These are phyloP conservation scores for Clarireedia hainanense DNA, from an alignment of 2,329 filamentous ascomycete species.

Conservation along the genomic window DNA sequence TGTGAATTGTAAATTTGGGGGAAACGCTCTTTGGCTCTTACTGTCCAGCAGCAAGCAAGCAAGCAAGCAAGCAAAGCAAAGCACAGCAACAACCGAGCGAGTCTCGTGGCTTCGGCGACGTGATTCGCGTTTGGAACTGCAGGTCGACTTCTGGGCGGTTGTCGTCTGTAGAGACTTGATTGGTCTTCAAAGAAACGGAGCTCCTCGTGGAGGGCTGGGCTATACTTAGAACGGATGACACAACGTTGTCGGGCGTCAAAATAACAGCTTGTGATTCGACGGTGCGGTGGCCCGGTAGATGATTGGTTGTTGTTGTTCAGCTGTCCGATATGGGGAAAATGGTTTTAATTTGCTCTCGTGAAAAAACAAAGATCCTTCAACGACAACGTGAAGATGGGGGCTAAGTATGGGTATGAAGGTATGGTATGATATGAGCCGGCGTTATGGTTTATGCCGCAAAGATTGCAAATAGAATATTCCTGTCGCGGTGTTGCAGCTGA, in stretches of 20 bases:
- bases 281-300: not conserved
- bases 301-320: not conserved
- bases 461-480: no score
- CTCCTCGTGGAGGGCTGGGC: slow-evolving; percentile 12
- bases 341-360: not conserved
- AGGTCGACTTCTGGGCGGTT: slow-evolving; percentile 18
- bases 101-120: slow-evolving; percentile 5
- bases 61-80: not conserved
- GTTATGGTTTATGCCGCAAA: not conserved
- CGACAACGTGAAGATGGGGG: slow-evolving; percentile 2
- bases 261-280: slow-evolving; percentile 4
- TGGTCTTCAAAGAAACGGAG: slow-evolving; percentile 9
- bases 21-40: no score
- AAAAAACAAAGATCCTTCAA: not conserved
- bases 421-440: not conserved
- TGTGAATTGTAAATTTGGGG: no score
- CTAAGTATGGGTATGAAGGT: not conserved
- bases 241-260: slow-evolving; percentile 11
- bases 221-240: slow-evolving; percentile 23
- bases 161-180: slow-evolving; percentile 13
- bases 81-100: not conserved
- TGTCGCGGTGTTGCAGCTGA: no score
- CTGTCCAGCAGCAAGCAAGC: not conserved
- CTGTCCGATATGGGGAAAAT: not conserved
- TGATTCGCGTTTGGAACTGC: slow-evolving; percentile 25